A percentile compares a stretch with the other conserved stretches of the same genome.
Evolutionary conservation across 179 eudicot genomes (phyloP).

Genomic region (Patellifolia procumbens): DNA sequence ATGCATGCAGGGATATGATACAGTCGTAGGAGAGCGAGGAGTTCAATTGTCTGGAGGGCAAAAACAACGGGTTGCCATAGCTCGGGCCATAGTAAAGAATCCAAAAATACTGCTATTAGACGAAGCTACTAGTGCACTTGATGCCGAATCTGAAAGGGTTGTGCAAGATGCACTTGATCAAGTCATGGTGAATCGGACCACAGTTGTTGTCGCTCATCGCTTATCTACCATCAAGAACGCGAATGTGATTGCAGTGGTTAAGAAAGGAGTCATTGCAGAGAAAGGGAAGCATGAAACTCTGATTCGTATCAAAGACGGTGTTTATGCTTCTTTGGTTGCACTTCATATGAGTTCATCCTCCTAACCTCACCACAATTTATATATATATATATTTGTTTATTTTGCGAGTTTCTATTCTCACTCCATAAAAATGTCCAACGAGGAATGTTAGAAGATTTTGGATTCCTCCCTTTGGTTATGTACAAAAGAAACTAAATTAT

Average conservation of each 20-base stretch:
- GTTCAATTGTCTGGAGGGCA: conserved; percentile 35
- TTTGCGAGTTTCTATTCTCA: not conserved
- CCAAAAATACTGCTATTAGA: conserved; percentile 30
- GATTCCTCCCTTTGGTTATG: too few species aligned
- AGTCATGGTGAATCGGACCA: conserved; percentile 35
- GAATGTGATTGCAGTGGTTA: conserved; percentile 32
- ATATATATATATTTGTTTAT: not conserved
- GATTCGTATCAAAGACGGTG: conserved; percentile 28
- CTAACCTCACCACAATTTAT: not conserved
- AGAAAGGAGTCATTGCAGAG: conserved; percentile 35
- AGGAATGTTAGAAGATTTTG: not conserved
- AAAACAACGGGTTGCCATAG: conserved; percentile 36
- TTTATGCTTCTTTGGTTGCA: conserved; percentile 35
- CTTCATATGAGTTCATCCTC: conserved; percentile 33
- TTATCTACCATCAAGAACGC: conserved; percentile 31
- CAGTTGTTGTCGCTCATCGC: conserved; percentile 32
- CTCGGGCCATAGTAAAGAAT: conserved; percentile 32
- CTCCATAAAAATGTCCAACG: not conserved
- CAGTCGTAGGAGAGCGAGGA: conserved; percentile 31
- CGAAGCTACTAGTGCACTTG: conserved; percentile 36
- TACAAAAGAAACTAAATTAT: too few species aligned
- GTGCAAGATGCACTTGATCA: conserved; percentile 36
- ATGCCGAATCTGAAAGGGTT: conserved; percentile 33
- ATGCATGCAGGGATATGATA: conserved; percentile 27
- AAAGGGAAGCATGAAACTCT: conserved; percentile 36